Conservation (phyloP, 73 alveolate species). For the Stentor roeselii region DNA sequence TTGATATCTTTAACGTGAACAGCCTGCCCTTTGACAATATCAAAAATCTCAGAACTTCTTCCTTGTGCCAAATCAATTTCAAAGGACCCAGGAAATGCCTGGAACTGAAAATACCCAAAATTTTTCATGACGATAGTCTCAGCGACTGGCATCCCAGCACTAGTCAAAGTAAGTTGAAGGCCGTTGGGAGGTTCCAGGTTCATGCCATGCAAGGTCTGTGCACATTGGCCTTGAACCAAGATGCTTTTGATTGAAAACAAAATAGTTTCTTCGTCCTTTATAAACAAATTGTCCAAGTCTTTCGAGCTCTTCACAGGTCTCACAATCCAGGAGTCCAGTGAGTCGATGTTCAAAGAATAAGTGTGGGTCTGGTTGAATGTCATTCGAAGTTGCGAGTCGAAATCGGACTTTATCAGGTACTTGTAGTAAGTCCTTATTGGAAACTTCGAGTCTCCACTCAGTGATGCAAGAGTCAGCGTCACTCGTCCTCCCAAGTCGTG, state of each 20-base stretch:
- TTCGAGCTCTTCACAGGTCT: not conserved
- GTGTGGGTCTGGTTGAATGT: not conserved
- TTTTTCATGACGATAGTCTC: conserved; percentile 56
- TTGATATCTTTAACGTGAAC: not conserved
- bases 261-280: not conserved
- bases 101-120: conserved; percentile 48
- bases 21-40: not conserved
- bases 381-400: not conserved
- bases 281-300: conserved; percentile 12
- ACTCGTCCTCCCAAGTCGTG: not conserved
- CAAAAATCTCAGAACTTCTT: conserved; percentile 18
- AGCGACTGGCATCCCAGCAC: not conserved
- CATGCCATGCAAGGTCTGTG: not conserved
- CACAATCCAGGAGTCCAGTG: conserved; percentile 9
- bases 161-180: not conserved
- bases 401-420: not conserved
- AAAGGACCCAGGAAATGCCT: conserved; percentile 29
- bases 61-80: not conserved
- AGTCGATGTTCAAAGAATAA: not conserved
- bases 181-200: conserved; percentile 24
- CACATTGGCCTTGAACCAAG: not conserved
- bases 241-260: not conserved
- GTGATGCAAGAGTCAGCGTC: not conserved
- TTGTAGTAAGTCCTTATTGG: not conserved
- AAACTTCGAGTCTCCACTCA: not conserved